Conservation (phyloP, 1,284 basidiomycete genomes). For the Boletus holoroseus region DNA sequence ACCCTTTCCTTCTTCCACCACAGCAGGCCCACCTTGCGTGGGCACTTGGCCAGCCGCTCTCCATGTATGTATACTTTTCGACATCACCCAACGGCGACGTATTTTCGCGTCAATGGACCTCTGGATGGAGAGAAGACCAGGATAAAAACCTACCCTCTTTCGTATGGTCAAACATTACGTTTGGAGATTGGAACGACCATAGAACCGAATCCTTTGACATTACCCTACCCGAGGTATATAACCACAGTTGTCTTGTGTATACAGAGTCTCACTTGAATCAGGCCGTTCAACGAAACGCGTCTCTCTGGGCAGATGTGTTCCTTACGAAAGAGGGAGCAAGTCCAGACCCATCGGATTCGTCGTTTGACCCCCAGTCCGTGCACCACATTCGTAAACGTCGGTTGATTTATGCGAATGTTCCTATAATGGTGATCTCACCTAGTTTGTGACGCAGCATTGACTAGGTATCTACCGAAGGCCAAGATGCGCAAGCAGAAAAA, state of each 20-base stretch:
- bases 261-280: slow-evolving; percentile 29
- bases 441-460: slow-evolving; percentile 56
- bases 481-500: slow-evolving; percentile 82
- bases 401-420: slow-evolving; percentile 24
- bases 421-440: slow-evolving; percentile 8
- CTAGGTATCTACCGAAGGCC: slow-evolving; percentile 70
- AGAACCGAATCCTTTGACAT: slow-evolving; percentile 63
- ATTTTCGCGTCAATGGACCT: slow-evolving; percentile 50
- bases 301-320: slow-evolving; percentile 83
- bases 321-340: slow-evolving; percentile 63
- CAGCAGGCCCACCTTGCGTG: slow-evolving; percentile 51
- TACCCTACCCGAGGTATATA: slow-evolving; percentile 64
- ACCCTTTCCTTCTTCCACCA: slow-evolving; percentile 50
- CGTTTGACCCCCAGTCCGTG: slow-evolving; percentile 55
- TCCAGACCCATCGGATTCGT: slow-evolving; percentile 54
- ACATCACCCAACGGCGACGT: slow-evolving; percentile 57
- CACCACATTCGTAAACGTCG: slow-evolving; percentile 76
- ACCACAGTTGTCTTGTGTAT: not conserved
- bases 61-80: slow-evolving; percentile 74
- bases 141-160: slow-evolving; percentile 59
- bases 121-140: slow-evolving; percentile 42
- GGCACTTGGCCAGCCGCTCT: slow-evolving; percentile 52
- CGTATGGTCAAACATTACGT: slow-evolving; percentile 79
- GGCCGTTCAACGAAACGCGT: slow-evolving; percentile 76
- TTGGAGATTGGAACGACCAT: slow-evolving; percentile 73